Evolutionary conservation across 768 basidiomycete species (phyloP).

Genomic region (Suillus weaverae): DNA sequence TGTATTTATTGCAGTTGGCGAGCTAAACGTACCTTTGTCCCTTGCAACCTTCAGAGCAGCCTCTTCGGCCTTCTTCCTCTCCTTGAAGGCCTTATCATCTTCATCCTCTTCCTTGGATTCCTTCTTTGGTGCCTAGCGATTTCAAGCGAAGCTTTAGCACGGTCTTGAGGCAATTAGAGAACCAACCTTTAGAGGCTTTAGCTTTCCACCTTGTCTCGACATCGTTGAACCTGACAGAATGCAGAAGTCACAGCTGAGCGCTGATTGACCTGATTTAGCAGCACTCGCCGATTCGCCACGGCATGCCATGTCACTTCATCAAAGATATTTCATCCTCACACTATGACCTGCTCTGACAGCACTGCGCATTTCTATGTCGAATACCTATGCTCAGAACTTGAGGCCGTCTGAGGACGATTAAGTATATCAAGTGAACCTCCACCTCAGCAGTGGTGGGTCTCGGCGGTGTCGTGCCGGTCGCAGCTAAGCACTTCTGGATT

Average conservation of each 20-base stretch:
- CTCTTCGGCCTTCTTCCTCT: constrained; percentile 73
- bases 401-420: not conserved
- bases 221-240: constrained; percentile 15
- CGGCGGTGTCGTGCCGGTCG: not conserved
- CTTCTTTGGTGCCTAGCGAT: constrained; percentile 76
- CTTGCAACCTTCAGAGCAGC: constrained; percentile 71
- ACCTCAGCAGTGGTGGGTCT: not conserved
- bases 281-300: not conserved
- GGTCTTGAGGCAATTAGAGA: constrained; percentile 1
- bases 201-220: constrained; percentile 77
- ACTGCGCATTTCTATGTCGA: not conserved
- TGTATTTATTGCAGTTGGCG: not conserved
- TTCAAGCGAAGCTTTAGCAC: not conserved
- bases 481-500: not conserved
- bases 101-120: constrained; percentile 70
- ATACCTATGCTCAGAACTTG: not conserved
- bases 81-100: constrained; percentile 72
- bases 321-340: not conserved
- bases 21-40: constrained; percentile 57
- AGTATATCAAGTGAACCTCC: not conserved
- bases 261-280: not conserved
- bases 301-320: not conserved
- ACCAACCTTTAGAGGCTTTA: constrained; percentile 81
- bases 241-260: not conserved
- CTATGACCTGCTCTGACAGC: not conserved